A percentile compares a stretch with the other conserved stretches of the same genome.
Conservation (phyloP, 2,329 filamentous ascomycete species). For the Verticillium nonalfalfae region DNA sequence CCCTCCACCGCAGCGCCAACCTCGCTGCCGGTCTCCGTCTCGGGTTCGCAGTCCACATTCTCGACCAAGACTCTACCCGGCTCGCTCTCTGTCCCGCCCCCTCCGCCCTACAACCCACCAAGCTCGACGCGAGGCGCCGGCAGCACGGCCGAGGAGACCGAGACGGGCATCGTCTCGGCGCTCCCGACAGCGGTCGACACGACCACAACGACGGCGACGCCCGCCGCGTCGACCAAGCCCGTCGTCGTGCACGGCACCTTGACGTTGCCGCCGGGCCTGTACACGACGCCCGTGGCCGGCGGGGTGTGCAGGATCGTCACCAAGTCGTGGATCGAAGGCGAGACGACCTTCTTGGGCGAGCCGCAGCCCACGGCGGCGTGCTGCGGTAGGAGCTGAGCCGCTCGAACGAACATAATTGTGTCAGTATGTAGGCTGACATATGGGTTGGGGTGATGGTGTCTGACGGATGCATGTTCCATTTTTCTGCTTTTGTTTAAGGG, state of each 20-base stretch:
- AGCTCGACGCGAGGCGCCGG: not conserved
- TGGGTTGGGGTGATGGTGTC: not conserved
- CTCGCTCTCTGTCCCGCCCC: not conserved
- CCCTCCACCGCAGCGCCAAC: not conserved
- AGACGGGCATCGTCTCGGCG: not conserved
- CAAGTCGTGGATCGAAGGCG: slow-evolving; percentile 4
- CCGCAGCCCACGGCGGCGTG: not conserved
- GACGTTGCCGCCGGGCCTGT: slow-evolving; percentile 6
- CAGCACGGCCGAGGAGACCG: not conserved
- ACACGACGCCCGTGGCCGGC: slow-evolving; percentile 3
- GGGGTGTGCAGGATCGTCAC: slow-evolving; percentile 5
- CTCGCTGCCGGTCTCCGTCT: not conserved
- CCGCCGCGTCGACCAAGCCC: not conserved
- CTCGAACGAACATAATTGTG: not conserved
- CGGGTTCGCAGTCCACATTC: not conserved
- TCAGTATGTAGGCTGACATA: not conserved
- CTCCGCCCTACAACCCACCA: not conserved
- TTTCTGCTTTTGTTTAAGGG: not conserved
- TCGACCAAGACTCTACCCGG: not conserved
- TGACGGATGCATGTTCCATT: not conserved
- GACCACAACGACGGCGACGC: not conserved
- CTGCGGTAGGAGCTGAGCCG: not conserved
- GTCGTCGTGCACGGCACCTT: not conserved
- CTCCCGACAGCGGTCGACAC: not conserved
- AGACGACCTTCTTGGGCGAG: slow-evolving; percentile 1